phyloP scores from a whole-genome alignment of 2,329 filamentous ascomycete species.

The Pyricularia pennisetigena region DNA sequence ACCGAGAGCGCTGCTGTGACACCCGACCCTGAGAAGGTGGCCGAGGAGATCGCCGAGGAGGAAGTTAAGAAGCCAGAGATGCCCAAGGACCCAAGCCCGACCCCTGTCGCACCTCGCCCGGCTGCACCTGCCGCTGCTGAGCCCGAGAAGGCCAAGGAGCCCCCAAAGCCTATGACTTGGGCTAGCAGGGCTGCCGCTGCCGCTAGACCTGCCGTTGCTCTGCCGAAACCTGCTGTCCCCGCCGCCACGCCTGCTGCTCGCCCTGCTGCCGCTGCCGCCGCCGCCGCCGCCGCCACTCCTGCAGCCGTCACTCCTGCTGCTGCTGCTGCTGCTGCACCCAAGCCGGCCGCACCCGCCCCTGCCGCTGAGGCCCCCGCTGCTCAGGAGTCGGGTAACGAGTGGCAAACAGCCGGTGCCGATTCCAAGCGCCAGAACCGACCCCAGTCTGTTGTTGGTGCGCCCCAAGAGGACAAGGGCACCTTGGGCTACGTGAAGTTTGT shows the following conservation, averaged over 20 bases:
- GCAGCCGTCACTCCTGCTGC: constrained; percentile 28
- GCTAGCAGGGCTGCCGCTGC: constrained; percentile 58
- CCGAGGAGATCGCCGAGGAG: constrained; percentile 44
- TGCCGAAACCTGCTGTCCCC: constrained; percentile 47
- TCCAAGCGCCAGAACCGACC: constrained; percentile 75
- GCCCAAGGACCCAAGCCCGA: constrained; percentile 53
- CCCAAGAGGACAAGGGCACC: constrained; percentile 63
- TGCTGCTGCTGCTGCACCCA: constrained; percentile 30
- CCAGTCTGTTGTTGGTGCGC: constrained; percentile 50
- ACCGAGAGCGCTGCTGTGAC: constrained; percentile 23
- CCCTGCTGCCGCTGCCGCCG: constrained; percentile 24
- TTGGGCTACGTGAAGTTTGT: constrained; percentile 95
- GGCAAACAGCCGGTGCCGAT: constrained; percentile 82
- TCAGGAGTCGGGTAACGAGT: constrained; percentile 57
- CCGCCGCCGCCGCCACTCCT: constrained; percentile 20
- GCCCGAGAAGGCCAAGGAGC: constrained; percentile 35
- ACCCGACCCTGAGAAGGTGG: constrained; percentile 39
- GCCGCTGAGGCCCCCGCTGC: constrained; percentile 19
- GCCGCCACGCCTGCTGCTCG: constrained; percentile 43
- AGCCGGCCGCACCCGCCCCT: constrained; percentile 5
- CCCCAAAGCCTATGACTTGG: constrained; percentile 62
- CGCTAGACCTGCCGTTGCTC: constrained; percentile 40
- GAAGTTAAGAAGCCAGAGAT: constrained; percentile 50
- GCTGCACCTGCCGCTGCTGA: constrained; percentile 34
- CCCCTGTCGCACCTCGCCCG: constrained; percentile 36